Conservation (phyloP, 768 basidiomycete species). For the Fistulinella prunicolor region DNA sequence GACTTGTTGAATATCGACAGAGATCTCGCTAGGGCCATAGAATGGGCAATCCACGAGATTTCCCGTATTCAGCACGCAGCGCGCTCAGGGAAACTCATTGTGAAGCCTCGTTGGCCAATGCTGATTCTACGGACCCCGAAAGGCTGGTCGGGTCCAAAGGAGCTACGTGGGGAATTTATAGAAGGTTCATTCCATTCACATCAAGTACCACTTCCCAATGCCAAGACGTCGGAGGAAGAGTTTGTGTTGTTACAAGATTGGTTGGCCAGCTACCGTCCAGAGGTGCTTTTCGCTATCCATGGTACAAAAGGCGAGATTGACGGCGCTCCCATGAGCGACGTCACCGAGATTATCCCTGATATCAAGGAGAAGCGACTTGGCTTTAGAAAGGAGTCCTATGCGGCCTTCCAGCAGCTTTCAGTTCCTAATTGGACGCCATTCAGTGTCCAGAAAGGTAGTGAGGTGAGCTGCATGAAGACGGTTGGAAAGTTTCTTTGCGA, state of each 20-base stretch:
- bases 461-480: conserved; percentile 77
- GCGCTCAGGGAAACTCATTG: conserved; percentile 67
- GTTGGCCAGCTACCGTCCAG: conserved; percentile 68
- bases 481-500: conserved; percentile 55
- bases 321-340: conserved; percentile 51
- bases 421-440: conserved; percentile 65
- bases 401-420: conserved; percentile 55
- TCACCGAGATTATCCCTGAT: conserved; percentile 60
- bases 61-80: conserved; percentile 77
- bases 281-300: conserved; percentile 56
- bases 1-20: conserved; percentile 64
- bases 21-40: conserved; percentile 76
- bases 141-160: conserved; percentile 68
- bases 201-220: conserved; percentile 81
- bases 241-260: conserved; percentile 64
- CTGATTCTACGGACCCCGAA: conserved; percentile 86
- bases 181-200: conserved; percentile 85
- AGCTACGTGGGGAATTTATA: conserved; percentile 64
- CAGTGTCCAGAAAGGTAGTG: conserved; percentile 48
- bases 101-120: conserved; percentile 91
- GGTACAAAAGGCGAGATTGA: conserved; percentile 21
- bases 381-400: conserved; percentile 65
- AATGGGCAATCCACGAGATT: conserved; percentile 77
- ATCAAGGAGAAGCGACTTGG: conserved; percentile 62
- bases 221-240: conserved; percentile 62